Percentiles rank a stretch among this genome's conserved stretches.
Conservation (phyloP, 2,329 filamentous ascomycete genomes). For the Cladosporium sp. region DNA sequence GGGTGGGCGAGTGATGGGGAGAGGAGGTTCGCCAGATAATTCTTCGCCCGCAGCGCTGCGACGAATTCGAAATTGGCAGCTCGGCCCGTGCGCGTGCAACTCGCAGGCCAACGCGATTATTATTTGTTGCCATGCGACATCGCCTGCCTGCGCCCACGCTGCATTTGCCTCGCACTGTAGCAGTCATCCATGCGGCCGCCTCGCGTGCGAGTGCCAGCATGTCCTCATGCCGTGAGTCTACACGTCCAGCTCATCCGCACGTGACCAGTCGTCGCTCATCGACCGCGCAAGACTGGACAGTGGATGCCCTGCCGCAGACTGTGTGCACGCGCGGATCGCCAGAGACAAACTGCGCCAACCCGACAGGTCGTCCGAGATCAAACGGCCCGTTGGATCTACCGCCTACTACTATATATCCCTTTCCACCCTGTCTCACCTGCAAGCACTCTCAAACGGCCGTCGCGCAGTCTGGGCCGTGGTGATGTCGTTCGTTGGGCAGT, state of each 20-base stretch:
- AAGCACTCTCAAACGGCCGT: background rate
- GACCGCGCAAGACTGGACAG: no score
- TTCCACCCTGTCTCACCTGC: slow-evolving; percentile 1
- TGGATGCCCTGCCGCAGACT: background rate
- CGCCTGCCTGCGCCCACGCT: background rate
- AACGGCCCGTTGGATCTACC: background rate
- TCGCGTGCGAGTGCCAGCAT: background rate
- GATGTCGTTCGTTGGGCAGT: background rate
- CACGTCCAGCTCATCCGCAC: background rate
- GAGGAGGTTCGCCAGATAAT: slow-evolving; percentile 6
- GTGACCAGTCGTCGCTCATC: background rate
- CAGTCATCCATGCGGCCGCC: background rate
- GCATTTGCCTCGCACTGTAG: no score
- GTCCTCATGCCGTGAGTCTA: background rate
- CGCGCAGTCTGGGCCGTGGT: background rate
- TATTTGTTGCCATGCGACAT: background rate
- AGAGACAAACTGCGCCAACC: slow-evolving; percentile 4
- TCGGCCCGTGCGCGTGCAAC: no score
- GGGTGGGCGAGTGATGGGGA: slow-evolving; percentile 1
- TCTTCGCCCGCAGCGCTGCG: background rate
- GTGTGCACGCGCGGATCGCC: slow-evolving; percentile 1
- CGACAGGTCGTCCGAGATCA: slow-evolving; percentile 1
- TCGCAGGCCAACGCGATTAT: background rate
- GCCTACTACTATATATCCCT: background rate
- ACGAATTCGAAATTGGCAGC: no score